Percentiles rank a stretch among this genome's conserved stretches.
These are phyloP conservation scores for Apiosordaria backusii DNA, from an alignment of 495 filamentous ascomycete genomes.

Conservation along the genomic window DNA sequence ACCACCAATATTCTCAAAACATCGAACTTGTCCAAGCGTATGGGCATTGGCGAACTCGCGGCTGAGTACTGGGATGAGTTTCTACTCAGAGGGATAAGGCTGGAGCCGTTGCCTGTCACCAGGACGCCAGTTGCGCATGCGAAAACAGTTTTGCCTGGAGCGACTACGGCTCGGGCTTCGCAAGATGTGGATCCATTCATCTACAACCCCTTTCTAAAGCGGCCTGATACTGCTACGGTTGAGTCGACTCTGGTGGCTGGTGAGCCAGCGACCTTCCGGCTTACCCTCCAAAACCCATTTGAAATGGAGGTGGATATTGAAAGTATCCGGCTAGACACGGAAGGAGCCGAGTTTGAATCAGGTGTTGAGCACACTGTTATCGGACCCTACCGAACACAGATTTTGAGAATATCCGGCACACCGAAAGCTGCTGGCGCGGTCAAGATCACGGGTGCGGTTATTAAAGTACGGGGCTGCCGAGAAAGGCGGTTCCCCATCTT, in stretches of 20 bases:
- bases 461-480: conserved; percentile 76
- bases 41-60: conserved; percentile 64
- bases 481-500: conserved; percentile 84
- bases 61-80: conserved; percentile 98
- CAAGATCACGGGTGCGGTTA: conserved; percentile 71
- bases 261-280: conserved; percentile 69
- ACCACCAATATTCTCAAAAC: conserved; percentile 81
- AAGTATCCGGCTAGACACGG: conserved; percentile 66
- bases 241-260: conserved; percentile 71
- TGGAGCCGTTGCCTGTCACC: conserved; percentile 48
- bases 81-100: conserved; percentile 74
- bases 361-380: conserved; percentile 62
- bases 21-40: conserved; percentile 64
- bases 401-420: conserved; percentile 65
- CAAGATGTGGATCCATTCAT: conserved; percentile 79
- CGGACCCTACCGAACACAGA: conserved; percentile 75
- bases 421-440: conserved; percentile 63
- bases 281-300: conserved; percentile 89
- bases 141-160: conserved; percentile 65
- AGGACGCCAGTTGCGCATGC: conserved; percentile 66
- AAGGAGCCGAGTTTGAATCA: conserved; percentile 67
- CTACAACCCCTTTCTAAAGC: conserved; percentile 82
- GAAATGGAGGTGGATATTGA: conserved; percentile 91
- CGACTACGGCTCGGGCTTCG: conserved; percentile 48
- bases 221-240: conserved; percentile 50